Percentiles rank a stretch among this genome's conserved stretches.
Evolutionary conservation across 495 filamentous ascomycete genomes (phyloP).

Genomic region (Stereocaulon alpinum): DNA sequence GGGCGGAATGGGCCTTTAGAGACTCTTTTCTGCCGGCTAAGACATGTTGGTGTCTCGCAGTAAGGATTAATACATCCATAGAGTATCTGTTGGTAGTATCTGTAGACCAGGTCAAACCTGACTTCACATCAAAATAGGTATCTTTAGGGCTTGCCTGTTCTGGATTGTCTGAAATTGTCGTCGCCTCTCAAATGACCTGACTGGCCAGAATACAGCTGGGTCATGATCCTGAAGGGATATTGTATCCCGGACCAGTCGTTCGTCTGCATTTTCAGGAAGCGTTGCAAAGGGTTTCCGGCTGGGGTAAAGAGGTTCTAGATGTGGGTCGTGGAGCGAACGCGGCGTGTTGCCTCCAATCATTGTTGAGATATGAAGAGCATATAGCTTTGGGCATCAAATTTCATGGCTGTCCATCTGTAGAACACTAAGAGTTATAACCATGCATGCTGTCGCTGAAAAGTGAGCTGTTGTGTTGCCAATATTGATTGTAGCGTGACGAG

Average conservation of each 20-base stretch:
- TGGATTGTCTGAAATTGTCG: conserved; percentile 15
- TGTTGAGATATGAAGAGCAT: no score
- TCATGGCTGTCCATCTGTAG: no score
- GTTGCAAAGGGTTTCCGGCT: no score
- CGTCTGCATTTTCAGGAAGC: background rate
- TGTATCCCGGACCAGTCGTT: conserved; percentile 39
- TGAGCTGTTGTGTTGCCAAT: no score
- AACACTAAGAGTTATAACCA: no score
- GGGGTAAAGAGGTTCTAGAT: background rate
- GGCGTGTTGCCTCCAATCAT: background rate
- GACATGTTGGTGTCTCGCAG: conserved; percentile 71
- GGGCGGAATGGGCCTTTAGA: conserved; percentile 59
- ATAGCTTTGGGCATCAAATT: no score
- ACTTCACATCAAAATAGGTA: background rate
- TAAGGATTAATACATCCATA: conserved; percentile 62
- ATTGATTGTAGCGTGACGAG: background rate
- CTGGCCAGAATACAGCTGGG: conserved; percentile 35
- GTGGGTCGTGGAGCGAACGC: background rate
- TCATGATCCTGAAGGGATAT: conserved; percentile 38
- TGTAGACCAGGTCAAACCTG: conserved; percentile 25
- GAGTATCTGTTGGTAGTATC: conserved; percentile 74
- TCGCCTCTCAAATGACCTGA: conserved; percentile 16
- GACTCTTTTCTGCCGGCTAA: conserved; percentile 59
- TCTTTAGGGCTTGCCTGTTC: conserved; percentile 10
- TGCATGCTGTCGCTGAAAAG: no score